These are phyloP conservation scores for Stenogyne calaminthoides DNA, from an alignment of 305 asterid genomes.

Conservation along the genomic window DNA sequence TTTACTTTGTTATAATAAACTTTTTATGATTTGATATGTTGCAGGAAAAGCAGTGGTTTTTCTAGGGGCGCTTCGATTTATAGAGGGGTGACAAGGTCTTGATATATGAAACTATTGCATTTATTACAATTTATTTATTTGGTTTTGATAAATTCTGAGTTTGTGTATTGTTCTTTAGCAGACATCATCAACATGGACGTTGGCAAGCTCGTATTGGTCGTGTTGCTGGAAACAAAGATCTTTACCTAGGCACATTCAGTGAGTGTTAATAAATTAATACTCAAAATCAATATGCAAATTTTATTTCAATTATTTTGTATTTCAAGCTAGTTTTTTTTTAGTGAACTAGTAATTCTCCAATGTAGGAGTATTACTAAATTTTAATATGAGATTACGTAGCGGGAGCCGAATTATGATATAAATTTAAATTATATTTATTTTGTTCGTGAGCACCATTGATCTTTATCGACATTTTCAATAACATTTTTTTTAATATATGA, in stretches of 20 bases:
- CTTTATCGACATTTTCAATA: too few species aligned
- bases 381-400: too few species aligned
- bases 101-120: conserved; percentile 1
- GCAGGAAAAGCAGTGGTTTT: conserved; percentile 96
- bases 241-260: conserved; percentile 97
- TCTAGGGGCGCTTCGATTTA: conserved; percentile 98
- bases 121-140: background rate
- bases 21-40: background rate
- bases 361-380: too few species aligned
- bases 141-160: conserved; percentile 24
- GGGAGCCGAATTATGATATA: too few species aligned
- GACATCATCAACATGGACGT: conserved; percentile 99
- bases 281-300: too few species aligned
- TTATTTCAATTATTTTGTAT: too few species aligned
- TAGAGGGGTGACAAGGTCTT: conserved; percentile 98
- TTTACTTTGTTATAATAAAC: background rate
- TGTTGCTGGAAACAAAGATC: conserved; percentile 97
- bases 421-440: too few species aligned
- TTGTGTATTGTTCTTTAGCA: conserved; percentile 57
- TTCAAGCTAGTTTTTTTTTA: too few species aligned
- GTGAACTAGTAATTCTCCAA: too few species aligned
- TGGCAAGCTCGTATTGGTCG: conserved; percentile 99
- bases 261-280: conserved; percentile 28
- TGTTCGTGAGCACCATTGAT: too few species aligned
- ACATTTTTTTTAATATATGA: too few species aligned